Conservation (phyloP, 192 early-diverging fungal genomes). For the Backusella australiensis region DNA sequence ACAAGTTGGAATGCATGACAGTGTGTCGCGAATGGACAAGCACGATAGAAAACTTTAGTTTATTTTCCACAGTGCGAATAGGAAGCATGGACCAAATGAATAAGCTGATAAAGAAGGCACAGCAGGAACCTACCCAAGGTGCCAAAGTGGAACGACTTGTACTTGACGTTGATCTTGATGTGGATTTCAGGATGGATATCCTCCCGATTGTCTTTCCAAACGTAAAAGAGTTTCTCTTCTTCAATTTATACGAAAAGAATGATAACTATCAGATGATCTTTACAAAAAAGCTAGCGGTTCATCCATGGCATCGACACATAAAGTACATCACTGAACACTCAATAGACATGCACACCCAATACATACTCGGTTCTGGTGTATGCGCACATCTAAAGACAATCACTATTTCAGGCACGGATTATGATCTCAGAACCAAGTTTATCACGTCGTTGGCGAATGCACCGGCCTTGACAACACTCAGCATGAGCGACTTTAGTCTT, state of each 20-base stretch:
- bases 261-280: background rate
- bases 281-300: background rate
- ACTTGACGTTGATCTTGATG: background rate
- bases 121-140: background rate
- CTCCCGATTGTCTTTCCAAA: background rate
- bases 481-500: background rate
- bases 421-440: background rate
- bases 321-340: background rate
- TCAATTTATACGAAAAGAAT: background rate
- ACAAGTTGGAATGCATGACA: conserved; percentile 2
- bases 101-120: background rate
- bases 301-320: background rate
- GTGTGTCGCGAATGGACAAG: background rate
- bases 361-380: background rate
- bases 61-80: background rate
- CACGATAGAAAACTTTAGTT: background rate
- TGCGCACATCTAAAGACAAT: background rate
- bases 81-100: background rate
- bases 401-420: background rate
- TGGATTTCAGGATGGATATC: background rate
- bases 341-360: background rate
- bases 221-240: background rate
- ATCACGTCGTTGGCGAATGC: background rate
- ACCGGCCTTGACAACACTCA: background rate
- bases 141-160: background rate